phyloP scores from a whole-genome alignment of 495 filamentous ascomycete genomes.

The Haplographium delicatum region DNA sequence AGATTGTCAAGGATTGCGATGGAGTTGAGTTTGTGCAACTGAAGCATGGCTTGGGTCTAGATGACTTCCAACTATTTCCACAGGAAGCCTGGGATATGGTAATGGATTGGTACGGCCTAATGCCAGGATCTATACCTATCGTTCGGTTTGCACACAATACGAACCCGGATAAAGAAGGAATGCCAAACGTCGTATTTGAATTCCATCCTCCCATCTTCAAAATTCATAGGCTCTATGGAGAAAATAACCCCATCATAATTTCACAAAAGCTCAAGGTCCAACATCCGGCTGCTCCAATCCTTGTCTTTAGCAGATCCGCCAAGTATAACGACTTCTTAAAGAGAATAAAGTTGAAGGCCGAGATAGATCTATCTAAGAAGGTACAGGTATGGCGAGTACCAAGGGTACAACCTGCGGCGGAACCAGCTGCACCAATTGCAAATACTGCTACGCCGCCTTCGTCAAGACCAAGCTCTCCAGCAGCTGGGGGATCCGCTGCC shows the following conservation, averaged over 20 bases:
- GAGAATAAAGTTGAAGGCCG: slow-evolving; percentile 54
- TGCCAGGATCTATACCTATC: slow-evolving; percentile 64
- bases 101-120: slow-evolving; percentile 74
- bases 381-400: slow-evolving; percentile 45
- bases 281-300: slow-evolving; percentile 50
- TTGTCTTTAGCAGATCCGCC: slow-evolving; percentile 64
- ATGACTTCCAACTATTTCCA: slow-evolving; percentile 75
- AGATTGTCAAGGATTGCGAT: slow-evolving; percentile 40
- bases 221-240: slow-evolving; percentile 67
- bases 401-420: slow-evolving; percentile 36
- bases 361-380: slow-evolving; percentile 13
- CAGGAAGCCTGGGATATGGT: slow-evolving; percentile 76
- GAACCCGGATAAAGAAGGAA: slow-evolving; percentile 43
- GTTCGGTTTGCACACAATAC: slow-evolving; percentile 74
- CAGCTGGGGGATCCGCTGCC: slow-evolving; percentile 15
- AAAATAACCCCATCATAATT: slow-evolving; percentile 48
- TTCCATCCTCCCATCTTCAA: slow-evolving; percentile 81
- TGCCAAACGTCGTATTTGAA: slow-evolving; percentile 75
- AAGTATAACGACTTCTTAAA: slow-evolving; percentile 68
- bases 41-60: slow-evolving; percentile 60
- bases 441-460: slow-evolving; percentile 22
- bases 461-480: slow-evolving; percentile 24
- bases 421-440: slow-evolving; percentile 20
- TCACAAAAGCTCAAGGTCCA: slow-evolving; percentile 50
- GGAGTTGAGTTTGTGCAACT: slow-evolving; percentile 63